phyloP scores from a whole-genome alignment of 2,329 filamentous ascomycete genomes.

The Mycosphaerella sp. region DNA sequence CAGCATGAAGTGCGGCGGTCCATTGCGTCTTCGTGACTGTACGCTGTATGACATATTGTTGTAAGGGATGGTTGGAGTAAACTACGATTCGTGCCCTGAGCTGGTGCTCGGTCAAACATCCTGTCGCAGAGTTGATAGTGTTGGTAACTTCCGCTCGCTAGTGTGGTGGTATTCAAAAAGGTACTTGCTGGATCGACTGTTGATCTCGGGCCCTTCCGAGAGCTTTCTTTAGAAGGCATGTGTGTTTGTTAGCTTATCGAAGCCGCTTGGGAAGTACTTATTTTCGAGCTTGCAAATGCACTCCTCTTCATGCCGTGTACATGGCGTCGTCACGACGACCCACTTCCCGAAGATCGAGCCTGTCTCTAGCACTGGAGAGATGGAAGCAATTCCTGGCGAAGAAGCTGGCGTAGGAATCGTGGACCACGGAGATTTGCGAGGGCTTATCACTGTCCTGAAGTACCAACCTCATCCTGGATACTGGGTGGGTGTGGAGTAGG shows the following conservation, averaged over 20 bases:
- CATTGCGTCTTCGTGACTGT: neutral
- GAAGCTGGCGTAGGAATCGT: neutral
- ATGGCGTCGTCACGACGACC: neutral
- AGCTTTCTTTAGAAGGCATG: neutral
- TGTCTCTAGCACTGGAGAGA: neutral
- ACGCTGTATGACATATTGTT: neutral
- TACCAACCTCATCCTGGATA: slow-evolving; percentile 4
- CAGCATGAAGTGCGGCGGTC: no score
- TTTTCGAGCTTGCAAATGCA: neutral
- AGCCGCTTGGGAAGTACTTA: neutral
- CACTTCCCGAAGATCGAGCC: neutral
- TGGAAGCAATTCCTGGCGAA: neutral
- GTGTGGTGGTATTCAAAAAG: neutral
- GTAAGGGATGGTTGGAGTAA: neutral
- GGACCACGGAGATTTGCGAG: slow-evolving; percentile 8
- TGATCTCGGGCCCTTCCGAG: neutral
- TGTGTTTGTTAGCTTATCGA: neutral
- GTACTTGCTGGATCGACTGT: neutral
- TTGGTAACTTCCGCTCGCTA: slow-evolving; percentile 3
- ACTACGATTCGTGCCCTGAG: slow-evolving; percentile 5
- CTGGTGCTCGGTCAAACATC: neutral
- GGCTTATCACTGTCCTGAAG: neutral
- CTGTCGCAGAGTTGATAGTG: slow-evolving; percentile 4
- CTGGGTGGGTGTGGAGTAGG: neutral
- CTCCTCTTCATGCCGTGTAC: neutral